Percentiles rank a stretch among this genome's conserved stretches.
Conservation (phyloP, 2,329 filamentous ascomycete genomes). For the Pseudocercospora musae region DNA sequence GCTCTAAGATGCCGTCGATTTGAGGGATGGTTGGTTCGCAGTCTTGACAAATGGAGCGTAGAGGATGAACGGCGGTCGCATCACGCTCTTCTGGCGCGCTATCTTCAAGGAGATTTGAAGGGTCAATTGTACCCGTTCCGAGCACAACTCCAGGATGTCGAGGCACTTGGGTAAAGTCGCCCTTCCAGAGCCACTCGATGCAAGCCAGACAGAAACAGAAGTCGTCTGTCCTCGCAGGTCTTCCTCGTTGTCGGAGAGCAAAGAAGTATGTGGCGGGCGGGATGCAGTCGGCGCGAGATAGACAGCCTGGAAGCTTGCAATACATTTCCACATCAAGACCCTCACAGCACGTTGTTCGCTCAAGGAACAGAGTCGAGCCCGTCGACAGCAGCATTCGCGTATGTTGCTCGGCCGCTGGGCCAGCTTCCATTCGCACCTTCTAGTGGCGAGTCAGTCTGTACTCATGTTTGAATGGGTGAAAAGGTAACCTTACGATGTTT, state of each 20-base stretch:
- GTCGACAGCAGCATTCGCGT: conserved; percentile 4
- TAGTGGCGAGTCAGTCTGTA: not conserved
- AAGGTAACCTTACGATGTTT: not conserved
- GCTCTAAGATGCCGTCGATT: not conserved
- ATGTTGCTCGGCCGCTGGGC: conserved; percentile 41
- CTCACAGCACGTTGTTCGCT: not conserved
- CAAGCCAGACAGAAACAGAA: conserved; percentile 18
- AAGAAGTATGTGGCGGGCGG: conserved; percentile 10
- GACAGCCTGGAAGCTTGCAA: conserved; percentile 12
- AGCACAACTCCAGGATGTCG: conserved; percentile 2
- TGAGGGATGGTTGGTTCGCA: not conserved
- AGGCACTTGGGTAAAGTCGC: conserved; percentile 7
- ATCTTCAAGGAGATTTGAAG: not conserved
- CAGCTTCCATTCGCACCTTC: conserved; percentile 31
- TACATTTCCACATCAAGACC: not conserved
- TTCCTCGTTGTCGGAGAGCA: conserved; percentile 3
- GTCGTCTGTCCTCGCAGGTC: not conserved
- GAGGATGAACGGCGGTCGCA: not conserved
- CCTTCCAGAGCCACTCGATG: conserved; percentile 22
- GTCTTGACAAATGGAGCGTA: not conserved
- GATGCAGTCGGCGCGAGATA: conserved; percentile 5
- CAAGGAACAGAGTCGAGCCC: conserved; percentile 4
- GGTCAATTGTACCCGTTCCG: not conserved
- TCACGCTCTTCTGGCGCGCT: not conserved
- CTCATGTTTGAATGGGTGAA: not conserved